Evolutionary conservation across 768 basidiomycete genomes (phyloP), one percentile per base, ranked within the genome.

Genomic region (Dioszegia crocea): DNA sequence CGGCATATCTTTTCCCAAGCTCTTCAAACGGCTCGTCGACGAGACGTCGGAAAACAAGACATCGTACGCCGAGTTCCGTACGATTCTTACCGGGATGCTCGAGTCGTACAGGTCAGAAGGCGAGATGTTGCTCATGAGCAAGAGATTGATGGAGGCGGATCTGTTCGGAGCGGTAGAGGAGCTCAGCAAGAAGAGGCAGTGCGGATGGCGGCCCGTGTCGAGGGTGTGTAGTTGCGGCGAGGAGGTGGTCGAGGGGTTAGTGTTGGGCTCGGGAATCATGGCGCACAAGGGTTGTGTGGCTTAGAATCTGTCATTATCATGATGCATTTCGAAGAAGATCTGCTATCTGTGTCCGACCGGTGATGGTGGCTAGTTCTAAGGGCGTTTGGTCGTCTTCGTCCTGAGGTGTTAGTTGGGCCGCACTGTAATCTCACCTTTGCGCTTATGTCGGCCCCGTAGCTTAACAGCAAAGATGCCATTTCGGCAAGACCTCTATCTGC

Each of bases 31-130:
- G 5, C 83, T 98, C 3, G 89, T 97, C 39, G 86, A 91, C 64
- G 83, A 85, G 1, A 75, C 80, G 27, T 75, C 80, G 14, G 72
- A 79, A 3, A 50, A 45, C 26, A 55, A 43, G 26, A 31, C 31
- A 11, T 39, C 53, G 0, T 98, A 97, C 77, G 85, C 86, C 21
- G 93, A 98, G 77, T 94, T 98, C 77, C 83, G 91, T 44, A 83
- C 84, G 11, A 92, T 99, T 60, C 80, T 99, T 29, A 86, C 86
- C 0, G 88, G 90, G n/a, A 99, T 98, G 90, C 78, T 98, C 67
- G 91, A 94, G 70, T 88, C 91, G 1, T 98, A 97, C 78, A 85
- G 87, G 38, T 85, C 88, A 3, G 93, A 99, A 63, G 89, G 88
- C 26, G 93, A 97, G 64, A 84, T 93, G 82, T 80, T 98, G 24